A percentile compares a stretch with the other conserved stretches of the same genome.
Conservation (phyloP, 176 grass and related monocot genomes). For the Avena insularis region DNA sequence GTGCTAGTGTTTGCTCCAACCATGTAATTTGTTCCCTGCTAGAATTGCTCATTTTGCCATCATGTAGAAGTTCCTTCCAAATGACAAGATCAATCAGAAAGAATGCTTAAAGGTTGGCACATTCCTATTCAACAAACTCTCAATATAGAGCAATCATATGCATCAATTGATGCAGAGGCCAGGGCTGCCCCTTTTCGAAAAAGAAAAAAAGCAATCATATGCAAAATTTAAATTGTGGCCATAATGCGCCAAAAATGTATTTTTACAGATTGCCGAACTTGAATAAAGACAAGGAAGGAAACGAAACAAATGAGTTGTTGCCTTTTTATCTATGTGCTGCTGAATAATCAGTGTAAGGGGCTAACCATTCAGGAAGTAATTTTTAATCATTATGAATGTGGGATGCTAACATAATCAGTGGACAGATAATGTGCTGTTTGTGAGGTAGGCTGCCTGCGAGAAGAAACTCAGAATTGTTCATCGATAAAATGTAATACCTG, state of each 20-base stretch:
- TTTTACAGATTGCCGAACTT: neutral
- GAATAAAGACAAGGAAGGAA: neutral
- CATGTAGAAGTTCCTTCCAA: conserved; percentile 49
- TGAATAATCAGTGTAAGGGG: conserved; percentile 1
- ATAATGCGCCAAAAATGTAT: neutral
- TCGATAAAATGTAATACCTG: conserved; percentile 53
- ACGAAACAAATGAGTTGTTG: neutral
- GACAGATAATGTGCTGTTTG: conserved; percentile 6
- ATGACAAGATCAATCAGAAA: conserved; percentile 23
- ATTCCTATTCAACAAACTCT: neutral
- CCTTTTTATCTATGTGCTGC: neutral
- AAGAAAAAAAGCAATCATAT: neutral
- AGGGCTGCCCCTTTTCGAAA: no score
- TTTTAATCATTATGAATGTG: neutral
- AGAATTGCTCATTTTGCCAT: conserved; percentile 44
- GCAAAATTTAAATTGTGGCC: neutral
- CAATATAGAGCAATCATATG: neutral
- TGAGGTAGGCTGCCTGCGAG: neutral
- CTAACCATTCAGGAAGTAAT: neutral
- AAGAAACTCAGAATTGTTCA: neutral
- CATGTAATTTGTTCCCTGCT: conserved; percentile 49
- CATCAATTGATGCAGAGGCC: no score
- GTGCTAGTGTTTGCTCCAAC: conserved; percentile 40
- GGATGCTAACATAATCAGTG: neutral
- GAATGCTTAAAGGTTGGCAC: neutral